phyloP scores from a whole-genome alignment of 177 flowering plant genomes.

The Telopea speciosissima region DNA sequence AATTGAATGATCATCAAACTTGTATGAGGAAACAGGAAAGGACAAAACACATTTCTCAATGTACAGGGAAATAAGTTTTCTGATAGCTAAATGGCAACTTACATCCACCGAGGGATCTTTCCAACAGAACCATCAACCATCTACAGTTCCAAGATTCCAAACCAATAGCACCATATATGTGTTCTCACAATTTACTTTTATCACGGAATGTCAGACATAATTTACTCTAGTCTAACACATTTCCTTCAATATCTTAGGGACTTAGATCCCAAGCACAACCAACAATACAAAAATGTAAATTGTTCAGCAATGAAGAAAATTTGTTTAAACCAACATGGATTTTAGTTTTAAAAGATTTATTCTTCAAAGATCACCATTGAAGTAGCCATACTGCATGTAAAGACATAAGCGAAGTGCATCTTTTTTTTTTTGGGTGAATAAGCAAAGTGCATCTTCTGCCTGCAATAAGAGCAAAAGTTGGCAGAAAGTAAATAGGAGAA shows the following conservation, averaged over 20 bases:
- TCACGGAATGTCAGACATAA: not conserved
- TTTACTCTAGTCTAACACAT: not conserved
- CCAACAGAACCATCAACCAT: not conserved
- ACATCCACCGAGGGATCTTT: not conserved
- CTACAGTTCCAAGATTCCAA: not conserved
- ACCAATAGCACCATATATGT: not conserved
- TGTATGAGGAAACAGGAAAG: too few species aligned
- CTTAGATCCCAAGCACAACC: not conserved
- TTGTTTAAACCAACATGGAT: not conserved
- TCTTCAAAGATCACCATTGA: not conserved
- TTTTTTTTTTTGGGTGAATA: too few species aligned
- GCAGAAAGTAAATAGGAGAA: conserved; percentile 1
- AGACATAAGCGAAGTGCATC: not conserved
- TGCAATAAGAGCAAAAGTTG: not conserved
- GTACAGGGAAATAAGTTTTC: too few species aligned
- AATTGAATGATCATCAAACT: too few species aligned
- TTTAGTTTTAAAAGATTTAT: too few species aligned
- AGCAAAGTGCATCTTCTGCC: not conserved
- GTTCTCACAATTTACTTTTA: not conserved
- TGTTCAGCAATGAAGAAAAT: not conserved
- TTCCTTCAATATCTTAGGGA: not conserved
- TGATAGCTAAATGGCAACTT: not conserved
- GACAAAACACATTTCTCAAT: too few species aligned
- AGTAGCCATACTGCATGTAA: not conserved
- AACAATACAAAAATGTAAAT: too few species aligned